Evolutionary conservation across 2,329 filamentous ascomycete genomes (phyloP).

Genomic region (Pseudogymnoascus sp.): DNA sequence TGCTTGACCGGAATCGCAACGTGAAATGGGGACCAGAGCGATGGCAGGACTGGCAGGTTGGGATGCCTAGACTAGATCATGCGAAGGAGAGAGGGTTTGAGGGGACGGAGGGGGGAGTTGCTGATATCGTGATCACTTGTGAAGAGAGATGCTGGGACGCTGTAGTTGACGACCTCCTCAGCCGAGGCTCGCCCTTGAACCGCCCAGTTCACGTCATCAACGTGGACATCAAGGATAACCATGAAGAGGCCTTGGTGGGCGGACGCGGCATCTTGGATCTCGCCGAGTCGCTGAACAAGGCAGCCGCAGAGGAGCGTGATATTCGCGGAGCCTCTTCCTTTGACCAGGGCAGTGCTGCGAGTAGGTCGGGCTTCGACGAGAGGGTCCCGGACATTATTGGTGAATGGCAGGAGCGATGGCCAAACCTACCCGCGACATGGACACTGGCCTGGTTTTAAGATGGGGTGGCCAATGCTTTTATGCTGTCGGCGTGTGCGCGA

Average conservation of each 20-base stretch:
- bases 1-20: conserved; percentile 84
- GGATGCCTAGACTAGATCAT: conserved; percentile 73
- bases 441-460: conserved; percentile 86
- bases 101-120: conserved; percentile 81
- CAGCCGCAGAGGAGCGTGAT: conserved; percentile 70
- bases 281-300: conserved; percentile 75
- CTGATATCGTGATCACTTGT: conserved; percentile 93
- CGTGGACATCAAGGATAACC: conserved; percentile 96
- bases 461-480: conserved; percentile 6
- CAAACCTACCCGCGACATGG: conserved; percentile 85
- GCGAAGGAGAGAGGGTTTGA: conserved; percentile 67
- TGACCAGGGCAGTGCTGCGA: conserved; percentile 60
- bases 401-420: conserved; percentile 93
- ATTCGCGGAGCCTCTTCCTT: conserved; percentile 58
- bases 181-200: conserved; percentile 79
- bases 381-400: conserved; percentile 86
- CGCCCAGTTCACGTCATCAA: conserved; percentile 96
- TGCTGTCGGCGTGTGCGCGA: neutral
- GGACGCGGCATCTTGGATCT: conserved; percentile 89
- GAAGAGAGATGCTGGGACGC: conserved; percentile 98
- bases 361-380: conserved; percentile 79
- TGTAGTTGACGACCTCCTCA: conserved; percentile 87
- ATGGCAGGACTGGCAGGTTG: conserved; percentile 96
- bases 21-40: conserved; percentile 95
- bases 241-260: conserved; percentile 88